These are phyloP conservation scores for Ascochyta rabiei DNA, from an alignment of 2,329 filamentous ascomycete genomes.

Conservation along the genomic window DNA sequence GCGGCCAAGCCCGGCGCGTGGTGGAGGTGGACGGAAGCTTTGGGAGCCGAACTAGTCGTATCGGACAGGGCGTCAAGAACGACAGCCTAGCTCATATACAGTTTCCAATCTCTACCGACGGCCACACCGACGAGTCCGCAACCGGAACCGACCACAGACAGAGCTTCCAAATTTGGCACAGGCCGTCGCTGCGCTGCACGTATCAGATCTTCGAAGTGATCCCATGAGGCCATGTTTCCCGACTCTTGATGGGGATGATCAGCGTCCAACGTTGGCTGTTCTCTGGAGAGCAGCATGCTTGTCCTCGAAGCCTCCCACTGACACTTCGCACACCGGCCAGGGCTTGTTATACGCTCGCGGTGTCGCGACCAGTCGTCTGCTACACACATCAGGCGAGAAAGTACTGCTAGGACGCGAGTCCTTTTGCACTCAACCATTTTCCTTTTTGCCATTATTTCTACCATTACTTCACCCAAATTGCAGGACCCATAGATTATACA, in stretches of 20 bases:
- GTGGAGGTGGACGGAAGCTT: slow-evolving; percentile 43
- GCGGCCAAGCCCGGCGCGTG: slow-evolving; percentile 36
- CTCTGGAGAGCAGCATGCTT: background rate
- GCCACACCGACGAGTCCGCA: background rate
- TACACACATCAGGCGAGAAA: background rate
- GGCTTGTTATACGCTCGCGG: background rate
- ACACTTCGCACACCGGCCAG: background rate
- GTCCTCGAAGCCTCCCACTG: background rate
- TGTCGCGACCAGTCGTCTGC: background rate
- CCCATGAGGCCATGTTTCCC: background rate
- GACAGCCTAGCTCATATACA: slow-evolving; percentile 6
- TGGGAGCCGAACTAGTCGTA: slow-evolving; percentile 49
- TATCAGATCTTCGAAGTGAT: background rate
- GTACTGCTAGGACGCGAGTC: background rate
- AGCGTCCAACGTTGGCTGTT: background rate
- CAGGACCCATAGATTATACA: background rate
- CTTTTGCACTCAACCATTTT: background rate
- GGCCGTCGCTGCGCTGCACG: background rate
- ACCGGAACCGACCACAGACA: background rate
- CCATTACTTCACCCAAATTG: background rate
- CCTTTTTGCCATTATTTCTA: background rate
- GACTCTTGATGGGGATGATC: background rate
- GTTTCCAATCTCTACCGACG: background rate
- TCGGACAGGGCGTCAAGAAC: slow-evolving; percentile 5
- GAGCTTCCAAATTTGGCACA: background rate